Conservation (phyloP, 2,329 filamentous ascomycete species). For the Cladorrhinum sp. region DNA sequence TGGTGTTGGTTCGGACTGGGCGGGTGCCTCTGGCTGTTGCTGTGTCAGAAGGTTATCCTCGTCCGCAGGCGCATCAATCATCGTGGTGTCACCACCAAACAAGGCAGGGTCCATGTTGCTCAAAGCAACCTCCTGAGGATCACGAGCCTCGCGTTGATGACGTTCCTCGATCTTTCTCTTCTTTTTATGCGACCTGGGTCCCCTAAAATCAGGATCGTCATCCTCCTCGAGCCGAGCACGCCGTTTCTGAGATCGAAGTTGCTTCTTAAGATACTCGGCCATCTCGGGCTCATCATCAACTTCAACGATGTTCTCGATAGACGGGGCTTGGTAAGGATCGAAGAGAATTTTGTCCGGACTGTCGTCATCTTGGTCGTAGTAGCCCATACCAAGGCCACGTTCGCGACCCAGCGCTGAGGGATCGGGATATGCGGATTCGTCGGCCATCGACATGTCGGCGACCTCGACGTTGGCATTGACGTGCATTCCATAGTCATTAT, state of each 20-base stretch:
- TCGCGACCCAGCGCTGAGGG: constrained; percentile 46
- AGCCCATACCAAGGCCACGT: constrained; percentile 56
- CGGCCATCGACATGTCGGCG: constrained; percentile 33
- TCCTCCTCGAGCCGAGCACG: constrained; percentile 52
- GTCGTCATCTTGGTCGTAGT: constrained; percentile 58
- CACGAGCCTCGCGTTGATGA: constrained; percentile 33
- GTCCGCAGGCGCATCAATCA: constrained; percentile 21
- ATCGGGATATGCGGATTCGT: constrained; percentile 45
- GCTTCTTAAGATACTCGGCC: constrained; percentile 55
- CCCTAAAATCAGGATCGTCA: constrained; percentile 52
- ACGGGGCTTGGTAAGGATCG: constrained; percentile 54
- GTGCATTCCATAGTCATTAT: constrained; percentile 34
- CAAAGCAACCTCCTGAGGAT: constrained; percentile 35
- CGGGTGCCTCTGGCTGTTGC: not conserved
- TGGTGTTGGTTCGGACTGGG: not conserved
- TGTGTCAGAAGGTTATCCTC: constrained; percentile 5
- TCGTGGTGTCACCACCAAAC: constrained; percentile 28
- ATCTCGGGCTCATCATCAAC: constrained; percentile 43
- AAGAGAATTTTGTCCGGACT: constrained; percentile 55
- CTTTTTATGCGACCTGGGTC: constrained; percentile 43
- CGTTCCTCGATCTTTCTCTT: constrained; percentile 30
- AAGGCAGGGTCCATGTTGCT: constrained; percentile 55
- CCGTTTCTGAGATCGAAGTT: constrained; percentile 51
- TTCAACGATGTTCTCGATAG: constrained; percentile 40
- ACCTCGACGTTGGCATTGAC: constrained; percentile 31